Percentiles rank a stretch among this genome's conserved stretches.
These are phyloP conservation scores for Aureobasidium namibiae DNA, from an alignment of 2,329 filamentous ascomycete species.

Conservation along the genomic window DNA sequence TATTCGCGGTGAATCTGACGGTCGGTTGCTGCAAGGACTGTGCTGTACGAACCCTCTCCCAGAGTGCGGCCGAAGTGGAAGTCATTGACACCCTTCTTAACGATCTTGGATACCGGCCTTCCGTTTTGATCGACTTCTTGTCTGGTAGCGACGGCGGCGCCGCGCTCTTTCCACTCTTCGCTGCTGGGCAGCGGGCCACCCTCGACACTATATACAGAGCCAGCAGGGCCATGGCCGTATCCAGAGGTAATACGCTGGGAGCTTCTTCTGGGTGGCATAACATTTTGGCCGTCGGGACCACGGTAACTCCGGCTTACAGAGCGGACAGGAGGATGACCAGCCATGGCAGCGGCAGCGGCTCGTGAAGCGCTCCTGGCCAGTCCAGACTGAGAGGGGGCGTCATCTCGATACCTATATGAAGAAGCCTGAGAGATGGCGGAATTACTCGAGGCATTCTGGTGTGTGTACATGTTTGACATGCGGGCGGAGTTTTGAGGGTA, in stretches of 20 bases:
- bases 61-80: conserved; percentile 87
- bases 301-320: conserved; percentile 63
- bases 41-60: conserved; percentile 96
- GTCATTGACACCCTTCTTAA: conserved; percentile 96
- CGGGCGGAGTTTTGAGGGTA: conserved; percentile 16
- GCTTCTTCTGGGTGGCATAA: conserved; percentile 64
- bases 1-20: conserved; percentile 92
- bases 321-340: conserved; percentile 54
- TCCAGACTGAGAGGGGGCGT: conserved; percentile 36
- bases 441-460: conserved; percentile 39
- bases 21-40: conserved; percentile 86
- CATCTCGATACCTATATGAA: conserved; percentile 41
- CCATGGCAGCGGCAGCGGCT: conserved; percentile 51
- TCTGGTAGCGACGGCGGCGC: conserved; percentile 75
- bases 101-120: conserved; percentile 68
- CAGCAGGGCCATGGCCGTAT: conserved; percentile 13
- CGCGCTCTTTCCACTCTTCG: conserved; percentile 93
- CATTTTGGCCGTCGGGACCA: conserved; percentile 52
- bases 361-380: conserved; percentile 56
- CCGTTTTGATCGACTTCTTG: conserved; percentile 82
- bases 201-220: conserved; percentile 47
- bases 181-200: conserved; percentile 53
- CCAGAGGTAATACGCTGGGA: conserved; percentile 59
- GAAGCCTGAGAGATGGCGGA: conserved; percentile 33
- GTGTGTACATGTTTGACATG: conserved; percentile 35